These are phyloP conservation scores for Alternaria infectoria DNA, from an alignment of 2,329 filamentous ascomycete species.

Conservation along the genomic window DNA sequence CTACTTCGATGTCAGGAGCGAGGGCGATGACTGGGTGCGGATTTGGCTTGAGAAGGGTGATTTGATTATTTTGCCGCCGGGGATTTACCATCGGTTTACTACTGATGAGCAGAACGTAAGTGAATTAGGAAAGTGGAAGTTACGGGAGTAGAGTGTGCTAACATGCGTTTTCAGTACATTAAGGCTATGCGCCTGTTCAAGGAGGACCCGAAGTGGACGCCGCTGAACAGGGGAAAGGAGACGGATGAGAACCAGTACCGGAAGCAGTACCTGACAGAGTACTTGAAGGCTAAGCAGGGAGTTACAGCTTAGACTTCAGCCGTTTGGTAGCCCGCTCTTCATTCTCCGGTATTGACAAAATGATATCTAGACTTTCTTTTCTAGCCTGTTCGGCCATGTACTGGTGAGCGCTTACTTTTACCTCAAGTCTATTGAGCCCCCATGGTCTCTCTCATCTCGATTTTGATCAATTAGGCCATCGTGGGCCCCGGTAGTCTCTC, in stretches of 20 bases:
- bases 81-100: slow-evolving; percentile 97
- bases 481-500: not conserved
- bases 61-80: slow-evolving; percentile 89
- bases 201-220: slow-evolving; percentile 98
- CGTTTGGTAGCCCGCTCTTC: not conserved
- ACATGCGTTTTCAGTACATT: slow-evolving; percentile 70
- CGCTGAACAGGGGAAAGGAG: slow-evolving; percentile 79
- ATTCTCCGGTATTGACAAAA: not conserved
- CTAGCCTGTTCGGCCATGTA: too few relatives aligned
- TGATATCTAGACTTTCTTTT: not conserved
- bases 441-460: not conserved
- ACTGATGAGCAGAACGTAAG: slow-evolving; percentile 89
- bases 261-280: slow-evolving; percentile 76
- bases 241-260: slow-evolving; percentile 81
- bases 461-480: too few relatives aligned
- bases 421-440: not conserved
- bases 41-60: slow-evolving; percentile 85
- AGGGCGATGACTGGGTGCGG: slow-evolving; percentile 86
- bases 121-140: not conserved
- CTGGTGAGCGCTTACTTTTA: not conserved
- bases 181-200: slow-evolving; percentile 97
- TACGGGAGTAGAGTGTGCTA: slow-evolving; percentile 12
- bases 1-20: slow-evolving; percentile 89
- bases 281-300: slow-evolving; percentile 58
- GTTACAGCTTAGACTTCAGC: slow-evolving; percentile 16